phyloP scores from a whole-genome alignment of 2,329 filamentous ascomycete genomes.

The Calonectria montana region DNA sequence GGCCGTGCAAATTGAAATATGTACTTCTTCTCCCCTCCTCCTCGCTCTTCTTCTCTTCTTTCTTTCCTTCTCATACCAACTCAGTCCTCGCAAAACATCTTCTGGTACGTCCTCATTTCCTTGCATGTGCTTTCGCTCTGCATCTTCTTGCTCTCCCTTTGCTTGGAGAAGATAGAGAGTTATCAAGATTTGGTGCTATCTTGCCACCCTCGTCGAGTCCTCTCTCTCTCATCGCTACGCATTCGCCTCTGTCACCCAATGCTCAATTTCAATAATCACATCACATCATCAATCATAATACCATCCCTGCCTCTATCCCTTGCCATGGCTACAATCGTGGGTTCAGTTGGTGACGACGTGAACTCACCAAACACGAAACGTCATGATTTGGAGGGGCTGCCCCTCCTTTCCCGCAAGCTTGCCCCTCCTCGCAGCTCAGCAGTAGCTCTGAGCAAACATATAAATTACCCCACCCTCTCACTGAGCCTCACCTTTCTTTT shows the following conservation, averaged over 20 bases:
- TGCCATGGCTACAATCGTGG: not conserved
- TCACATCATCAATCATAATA: not conserved
- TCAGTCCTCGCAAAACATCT: slow-evolving; percentile 23
- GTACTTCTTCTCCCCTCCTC: slow-evolving; percentile 38
- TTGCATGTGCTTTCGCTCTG: not conserved
- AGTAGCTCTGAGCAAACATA: slow-evolving; percentile 19
- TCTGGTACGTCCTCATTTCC: slow-evolving; percentile 1
- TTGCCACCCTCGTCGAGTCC: slow-evolving; percentile 19
- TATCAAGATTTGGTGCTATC: not conserved
- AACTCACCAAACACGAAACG: not conserved
- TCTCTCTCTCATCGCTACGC: not conserved
- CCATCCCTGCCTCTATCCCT: not conserved
- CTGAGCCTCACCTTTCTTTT: slow-evolving; percentile 24
- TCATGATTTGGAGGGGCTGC: slow-evolving; percentile 8
- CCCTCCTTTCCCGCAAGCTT: slow-evolving; percentile 20
- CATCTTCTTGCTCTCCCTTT: not conserved
- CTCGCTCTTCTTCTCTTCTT: slow-evolving; percentile 24
- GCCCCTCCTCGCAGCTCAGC: slow-evolving; percentile 15
- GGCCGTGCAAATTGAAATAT: slow-evolving; percentile 35
- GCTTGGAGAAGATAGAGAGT: not conserved
- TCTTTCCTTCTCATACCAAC: slow-evolving; percentile 34
- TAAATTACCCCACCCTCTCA: slow-evolving; percentile 42
- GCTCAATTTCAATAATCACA: not conserved
- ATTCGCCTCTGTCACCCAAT: not conserved
- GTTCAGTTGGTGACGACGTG: not conserved